phyloP scores from a whole-genome alignment of 192 early-diverging fungal genomes.

The Funneliformis geosporum region DNA sequence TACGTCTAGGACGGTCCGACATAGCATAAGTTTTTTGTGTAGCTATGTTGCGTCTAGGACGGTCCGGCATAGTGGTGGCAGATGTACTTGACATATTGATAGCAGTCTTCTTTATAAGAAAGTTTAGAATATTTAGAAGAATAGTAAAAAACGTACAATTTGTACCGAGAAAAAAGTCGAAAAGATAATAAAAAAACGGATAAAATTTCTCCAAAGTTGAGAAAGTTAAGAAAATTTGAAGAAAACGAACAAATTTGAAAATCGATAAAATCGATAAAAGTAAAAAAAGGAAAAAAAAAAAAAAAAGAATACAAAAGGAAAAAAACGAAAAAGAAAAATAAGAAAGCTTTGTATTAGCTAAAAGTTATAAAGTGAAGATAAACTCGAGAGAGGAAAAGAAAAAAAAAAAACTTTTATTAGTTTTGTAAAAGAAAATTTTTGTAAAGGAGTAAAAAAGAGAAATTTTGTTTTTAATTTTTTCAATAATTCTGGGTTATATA shows the following conservation, averaged over 20 bases:
- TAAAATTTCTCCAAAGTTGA: too few relatives aligned
- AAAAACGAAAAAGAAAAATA: too few relatives aligned
- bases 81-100: background rate
- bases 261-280: too few relatives aligned
- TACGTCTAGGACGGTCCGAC: background rate
- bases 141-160: background rate
- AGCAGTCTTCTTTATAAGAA: background rate
- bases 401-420: background rate
- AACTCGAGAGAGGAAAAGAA: background rate
- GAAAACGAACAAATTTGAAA: too few relatives aligned
- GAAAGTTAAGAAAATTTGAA: too few relatives aligned
- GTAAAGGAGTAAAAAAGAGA: background rate
- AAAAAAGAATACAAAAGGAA: too few relatives aligned
- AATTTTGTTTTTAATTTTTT: background rate
- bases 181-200: background rate
- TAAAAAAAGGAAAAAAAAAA: too few relatives aligned
- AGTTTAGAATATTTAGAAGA: background rate
- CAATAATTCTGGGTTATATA: background rate
- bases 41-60: background rate
- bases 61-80: background rate
- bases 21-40: background rate
- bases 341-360: too few relatives aligned
- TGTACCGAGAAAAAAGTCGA: background rate
- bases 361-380: too few relatives aligned
- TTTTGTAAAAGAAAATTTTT: background rate